These are phyloP conservation scores for Cladorrhinum sp. DNA, from an alignment of 2,329 filamentous ascomycete genomes.

Conservation along the genomic window DNA sequence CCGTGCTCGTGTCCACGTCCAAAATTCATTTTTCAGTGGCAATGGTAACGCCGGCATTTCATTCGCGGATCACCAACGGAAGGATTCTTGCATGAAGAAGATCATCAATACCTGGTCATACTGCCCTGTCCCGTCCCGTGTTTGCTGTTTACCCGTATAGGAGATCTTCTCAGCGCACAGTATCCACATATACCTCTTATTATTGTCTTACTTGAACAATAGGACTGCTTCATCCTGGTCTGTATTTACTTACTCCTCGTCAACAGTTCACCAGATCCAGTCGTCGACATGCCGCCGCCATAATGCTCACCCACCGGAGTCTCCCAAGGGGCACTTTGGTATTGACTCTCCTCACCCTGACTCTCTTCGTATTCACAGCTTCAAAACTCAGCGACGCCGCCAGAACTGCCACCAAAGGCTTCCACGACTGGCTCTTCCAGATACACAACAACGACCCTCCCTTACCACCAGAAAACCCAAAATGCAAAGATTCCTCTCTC, in stretches of 20 bases:
- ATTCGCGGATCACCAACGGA: neutral
- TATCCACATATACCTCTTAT: neutral
- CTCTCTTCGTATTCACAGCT: conserved; percentile 20
- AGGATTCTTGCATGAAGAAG: conserved; percentile 10
- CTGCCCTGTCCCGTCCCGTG: conserved; percentile 1
- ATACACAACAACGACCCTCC: neutral
- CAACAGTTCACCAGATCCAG: neutral
- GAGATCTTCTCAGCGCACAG: neutral
- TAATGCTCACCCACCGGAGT: conserved; percentile 21
- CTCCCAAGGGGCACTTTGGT: conserved; percentile 21
- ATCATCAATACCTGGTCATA: conserved; percentile 5
- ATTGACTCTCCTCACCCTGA: conserved; percentile 19
- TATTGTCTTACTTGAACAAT: neutral
- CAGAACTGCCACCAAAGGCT: neutral
- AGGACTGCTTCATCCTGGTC: neutral
- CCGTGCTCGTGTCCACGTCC: neutral
- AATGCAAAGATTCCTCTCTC: conserved; percentile 9
- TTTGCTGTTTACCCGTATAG: conserved; percentile 2
- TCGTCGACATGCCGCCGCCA: conserved; percentile 21
- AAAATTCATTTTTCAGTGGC: neutral
- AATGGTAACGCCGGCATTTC: neutral
- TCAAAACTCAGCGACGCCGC: conserved; percentile 18
- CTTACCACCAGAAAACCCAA: neutral
- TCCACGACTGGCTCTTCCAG: conserved; percentile 2
- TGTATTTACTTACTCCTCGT: neutral